phyloP scores from a whole-genome alignment of 371 early-diverging fungal species.

The Mortierella sp. region DNA sequence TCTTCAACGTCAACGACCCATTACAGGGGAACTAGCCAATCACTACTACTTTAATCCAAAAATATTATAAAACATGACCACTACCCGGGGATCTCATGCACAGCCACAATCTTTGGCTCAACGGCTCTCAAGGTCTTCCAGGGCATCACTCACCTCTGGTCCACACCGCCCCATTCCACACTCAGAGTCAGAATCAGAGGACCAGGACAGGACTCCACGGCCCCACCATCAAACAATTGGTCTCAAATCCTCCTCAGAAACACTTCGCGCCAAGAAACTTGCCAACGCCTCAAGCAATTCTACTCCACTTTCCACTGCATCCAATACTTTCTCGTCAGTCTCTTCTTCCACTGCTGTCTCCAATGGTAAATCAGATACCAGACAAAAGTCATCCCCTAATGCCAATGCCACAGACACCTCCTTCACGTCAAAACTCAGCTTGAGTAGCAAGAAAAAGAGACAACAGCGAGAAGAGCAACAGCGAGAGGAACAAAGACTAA shows the following conservation, averaged over 20 bases:
- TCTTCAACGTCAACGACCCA: not conserved
- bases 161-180: not conserved
- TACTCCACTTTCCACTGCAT: conserved; percentile 4
- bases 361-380: conserved; percentile 3
- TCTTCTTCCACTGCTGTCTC: conserved; percentile 18
- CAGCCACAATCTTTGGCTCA: not conserved
- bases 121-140: not conserved
- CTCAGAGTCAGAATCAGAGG: conserved; percentile 14
- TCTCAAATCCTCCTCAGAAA: conserved; percentile 33
- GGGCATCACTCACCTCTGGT: not conserved
- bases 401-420: not conserved
- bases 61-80: not conserved
- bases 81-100: conserved; percentile 2
- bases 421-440: conserved; percentile 13
- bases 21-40: not conserved
- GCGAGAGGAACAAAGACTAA: conserved; percentile 28
- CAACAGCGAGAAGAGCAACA: conserved; percentile 33
- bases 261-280: conserved; percentile 21
- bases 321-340: conserved; percentile 4
- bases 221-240: conserved; percentile 24
- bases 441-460: conserved; percentile 33
- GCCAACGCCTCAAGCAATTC: not conserved
- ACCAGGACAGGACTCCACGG: conserved; percentile 30
- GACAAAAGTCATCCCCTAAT: not conserved
- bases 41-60: not conserved